Evolutionary conservation across 2,329 filamentous ascomycete species (phyloP).

Genomic region (Diaporthe sp.): DNA sequence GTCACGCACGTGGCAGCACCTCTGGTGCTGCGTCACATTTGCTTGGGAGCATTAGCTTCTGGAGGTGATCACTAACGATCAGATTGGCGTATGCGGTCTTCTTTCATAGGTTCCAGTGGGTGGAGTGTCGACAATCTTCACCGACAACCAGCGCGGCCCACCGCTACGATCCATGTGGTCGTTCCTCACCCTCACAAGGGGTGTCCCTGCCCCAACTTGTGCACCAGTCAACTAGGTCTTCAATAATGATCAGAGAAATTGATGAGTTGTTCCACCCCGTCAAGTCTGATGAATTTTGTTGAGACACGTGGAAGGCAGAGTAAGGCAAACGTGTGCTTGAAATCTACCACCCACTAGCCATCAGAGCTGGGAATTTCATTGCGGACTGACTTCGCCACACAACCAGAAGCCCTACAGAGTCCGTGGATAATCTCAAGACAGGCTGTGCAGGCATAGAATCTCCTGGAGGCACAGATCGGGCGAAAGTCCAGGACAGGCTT

Average conservation of each 20-base stretch:
- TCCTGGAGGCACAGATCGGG: not conserved
- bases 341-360: too few species aligned
- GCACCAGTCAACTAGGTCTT: not conserved
- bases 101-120: not conserved
- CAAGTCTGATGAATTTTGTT: not conserved
- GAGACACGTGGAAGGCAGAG: too few species aligned
- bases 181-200: not conserved
- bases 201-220: not conserved
- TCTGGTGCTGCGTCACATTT: not conserved
- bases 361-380: not conserved
- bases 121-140: not conserved
- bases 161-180: not conserved
- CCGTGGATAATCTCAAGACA: not conserved
- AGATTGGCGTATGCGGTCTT: not conserved
- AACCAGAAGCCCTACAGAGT: not conserved
- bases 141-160: not conserved
- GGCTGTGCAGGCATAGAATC: not conserved
- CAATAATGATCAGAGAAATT: not conserved
- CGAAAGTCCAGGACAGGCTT: not conserved
- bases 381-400: not conserved
- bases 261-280: not conserved
- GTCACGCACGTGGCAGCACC: not conserved
- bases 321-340: not conserved
- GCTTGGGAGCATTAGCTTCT: not conserved
- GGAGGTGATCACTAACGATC: not conserved